Evolutionary conservation across 495 filamentous ascomycete species (phyloP).

Genomic region (Penicillium cosmopolitanum): DNA sequence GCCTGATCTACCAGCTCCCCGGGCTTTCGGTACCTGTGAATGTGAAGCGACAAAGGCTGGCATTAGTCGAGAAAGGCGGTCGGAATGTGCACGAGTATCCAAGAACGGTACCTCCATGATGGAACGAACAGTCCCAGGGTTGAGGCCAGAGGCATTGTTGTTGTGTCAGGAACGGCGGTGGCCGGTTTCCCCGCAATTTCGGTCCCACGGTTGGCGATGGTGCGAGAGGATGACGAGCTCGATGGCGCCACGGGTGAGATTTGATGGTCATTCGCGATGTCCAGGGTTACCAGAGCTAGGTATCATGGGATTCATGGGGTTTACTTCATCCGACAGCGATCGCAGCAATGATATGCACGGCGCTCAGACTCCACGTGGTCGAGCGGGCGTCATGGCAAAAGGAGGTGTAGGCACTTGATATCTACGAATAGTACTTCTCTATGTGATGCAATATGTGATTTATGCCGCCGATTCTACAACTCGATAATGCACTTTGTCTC

Average conservation of each 20-base stretch:
- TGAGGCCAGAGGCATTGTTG: slow-evolving; percentile 8
- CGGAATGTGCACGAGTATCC: not conserved
- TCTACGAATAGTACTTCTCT: not conserved
- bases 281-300: too few relatives aligned
- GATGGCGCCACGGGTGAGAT: slow-evolving; percentile 1
- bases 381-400: not conserved
- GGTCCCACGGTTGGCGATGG: slow-evolving; percentile 22
- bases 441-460: not conserved
- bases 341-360: slow-evolving; percentile 9
- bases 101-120: slow-evolving; percentile 28
- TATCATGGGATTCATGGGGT: too few relatives aligned
- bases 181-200: slow-evolving; percentile 32
- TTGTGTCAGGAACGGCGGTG: slow-evolving; percentile 14
- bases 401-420: not conserved
- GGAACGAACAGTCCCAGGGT: slow-evolving; percentile 12
- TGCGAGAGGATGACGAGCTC: slow-evolving; percentile 27
- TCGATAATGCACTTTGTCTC: slow-evolving; percentile 23
- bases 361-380: slow-evolving; percentile 15
- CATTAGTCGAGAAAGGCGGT: slow-evolving; percentile 22
- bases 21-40: slow-evolving; percentile 38
- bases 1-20: slow-evolving; percentile 43
- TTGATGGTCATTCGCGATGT: too few relatives aligned
- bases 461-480: slow-evolving; percentile 2
- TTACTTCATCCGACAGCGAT: not conserved
- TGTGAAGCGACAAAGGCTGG: slow-evolving; percentile 36